Percentiles rank a stretch among this genome's conserved stretches.
These are phyloP conservation scores for Zalaria sp. DNA, from an alignment of 2,329 filamentous ascomycete genomes.

Conservation along the genomic window DNA sequence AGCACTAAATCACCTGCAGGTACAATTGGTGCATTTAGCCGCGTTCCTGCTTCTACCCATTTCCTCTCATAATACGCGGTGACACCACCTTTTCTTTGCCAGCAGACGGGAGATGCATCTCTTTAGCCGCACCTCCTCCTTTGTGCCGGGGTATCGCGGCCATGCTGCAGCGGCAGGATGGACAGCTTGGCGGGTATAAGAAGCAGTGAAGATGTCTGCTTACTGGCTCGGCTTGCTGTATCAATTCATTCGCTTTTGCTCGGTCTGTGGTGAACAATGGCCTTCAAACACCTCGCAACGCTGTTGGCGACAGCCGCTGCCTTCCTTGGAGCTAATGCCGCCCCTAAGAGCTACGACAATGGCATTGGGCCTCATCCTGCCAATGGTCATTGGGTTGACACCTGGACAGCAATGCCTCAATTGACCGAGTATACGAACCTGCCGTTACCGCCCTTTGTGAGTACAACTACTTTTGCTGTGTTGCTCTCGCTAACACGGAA, in stretches of 20 bases:
- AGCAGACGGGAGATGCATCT: background rate
- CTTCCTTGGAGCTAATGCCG: background rate
- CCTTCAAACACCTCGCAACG: too few species aligned
- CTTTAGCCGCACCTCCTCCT: background rate
- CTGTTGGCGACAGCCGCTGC: background rate
- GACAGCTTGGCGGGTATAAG: too few species aligned
- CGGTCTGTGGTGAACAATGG: too few species aligned
- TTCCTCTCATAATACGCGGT: background rate
- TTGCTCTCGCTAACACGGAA: too few species aligned
- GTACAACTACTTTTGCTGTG: background rate
- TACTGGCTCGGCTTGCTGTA: too few species aligned
- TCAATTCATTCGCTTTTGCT: too few species aligned
- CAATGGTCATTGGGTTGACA: slow-evolving; percentile 42
- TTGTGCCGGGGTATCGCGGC: too few species aligned
- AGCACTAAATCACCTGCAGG: background rate
- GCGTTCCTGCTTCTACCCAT: background rate
- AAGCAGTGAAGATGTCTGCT: too few species aligned
- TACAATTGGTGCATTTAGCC: background rate
- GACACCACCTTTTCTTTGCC: background rate
- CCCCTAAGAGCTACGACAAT: background rate
- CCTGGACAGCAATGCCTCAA: slow-evolving; percentile 54
- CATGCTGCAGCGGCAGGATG: too few species aligned
- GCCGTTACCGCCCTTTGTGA: slow-evolving; percentile 45
- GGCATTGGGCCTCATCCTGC: background rate
- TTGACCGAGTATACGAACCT: slow-evolving; percentile 48